phyloP scores from a whole-genome alignment of 2,329 filamentous ascomycete genomes.

The Pseudogymnoascus sp. region DNA sequence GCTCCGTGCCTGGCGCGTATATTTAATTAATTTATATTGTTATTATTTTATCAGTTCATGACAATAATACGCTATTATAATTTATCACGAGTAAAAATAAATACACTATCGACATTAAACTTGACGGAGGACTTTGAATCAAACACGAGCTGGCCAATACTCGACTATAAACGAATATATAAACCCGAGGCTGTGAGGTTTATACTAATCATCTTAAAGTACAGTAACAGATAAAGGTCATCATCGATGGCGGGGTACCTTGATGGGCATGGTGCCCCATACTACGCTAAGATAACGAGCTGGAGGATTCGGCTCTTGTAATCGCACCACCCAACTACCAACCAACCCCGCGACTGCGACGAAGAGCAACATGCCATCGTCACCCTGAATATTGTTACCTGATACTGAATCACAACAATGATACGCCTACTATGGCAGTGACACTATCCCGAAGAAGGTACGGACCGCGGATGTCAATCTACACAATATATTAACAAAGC shows the following conservation, averaged over 20 bases:
- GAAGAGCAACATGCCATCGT: background rate
- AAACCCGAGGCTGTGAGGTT: background rate
- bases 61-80: background rate
- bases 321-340: background rate
- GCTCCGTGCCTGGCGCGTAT: background rate
- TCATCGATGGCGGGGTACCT: conserved; percentile 10
- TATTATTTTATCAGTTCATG: background rate
- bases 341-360: background rate
- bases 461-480: background rate
- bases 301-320: background rate
- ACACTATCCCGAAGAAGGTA: background rate
- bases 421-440: background rate
- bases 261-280: background rate
- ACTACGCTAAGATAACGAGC: conserved; percentile 3
- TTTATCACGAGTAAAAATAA: background rate
- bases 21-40: background rate
- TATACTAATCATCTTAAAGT: background rate
- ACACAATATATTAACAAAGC: background rate
- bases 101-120: background rate
- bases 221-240: background rate
- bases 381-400: conserved; percentile 1
- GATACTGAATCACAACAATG: conserved; percentile 5
- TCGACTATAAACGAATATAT: background rate
- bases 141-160: background rate
- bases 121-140: background rate